Evolutionary conservation across 495 filamentous ascomycete species (phyloP), one percentile per base, ranked within the genome.

Genomic region (Cercophora newfieldiana): DNA sequence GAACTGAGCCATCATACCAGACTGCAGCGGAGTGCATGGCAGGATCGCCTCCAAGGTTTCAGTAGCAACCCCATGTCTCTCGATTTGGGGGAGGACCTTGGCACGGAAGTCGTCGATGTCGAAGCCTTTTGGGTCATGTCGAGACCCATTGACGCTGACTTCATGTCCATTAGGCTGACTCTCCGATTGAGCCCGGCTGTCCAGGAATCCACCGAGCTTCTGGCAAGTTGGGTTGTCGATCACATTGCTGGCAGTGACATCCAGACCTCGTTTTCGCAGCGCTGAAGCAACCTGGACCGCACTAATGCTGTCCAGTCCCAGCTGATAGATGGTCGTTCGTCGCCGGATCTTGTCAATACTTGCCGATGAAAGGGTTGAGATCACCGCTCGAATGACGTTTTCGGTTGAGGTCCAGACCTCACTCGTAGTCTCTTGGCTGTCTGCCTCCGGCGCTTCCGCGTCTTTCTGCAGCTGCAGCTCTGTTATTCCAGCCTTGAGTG

Each of bases 271-370:
- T 53, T 85, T 82, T 28, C 88, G 86, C 21, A 93, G 83, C 53
- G 83, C 72, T 19, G 85, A 80, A 2, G 90, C 90, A 33, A 94
- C 81, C 64, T 92, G 89, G 63, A 96, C 92, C 0, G 92, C 90
- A 44, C 86, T 91, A 67, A 98, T 92, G 62, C 92, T 96, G 75
- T 98, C 94, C 50, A 97, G 79, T 1, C 94, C 94, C 26, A 97
- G 85, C 66, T 88, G 86, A 71, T 94, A 96, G 25, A 97, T 92
- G 26, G 87, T 91, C 1, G 86, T 85, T 7, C 77, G 69, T 16
- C 83, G 82, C 2, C 74, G 72, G 26, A 97, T 90, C 21, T 82
- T 79, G 3, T 83, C 74, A 12, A 80, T 68, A 0, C 87, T 77
- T 3, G 76, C 62, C 12, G 78, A 74, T 3, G 87, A 84, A 31